Percentiles rank a stretch among this genome's conserved stretches.
Evolutionary conservation across 1,284 basidiomycete genomes (phyloP).

Genomic region (Ustilago xerochloae): DNA sequence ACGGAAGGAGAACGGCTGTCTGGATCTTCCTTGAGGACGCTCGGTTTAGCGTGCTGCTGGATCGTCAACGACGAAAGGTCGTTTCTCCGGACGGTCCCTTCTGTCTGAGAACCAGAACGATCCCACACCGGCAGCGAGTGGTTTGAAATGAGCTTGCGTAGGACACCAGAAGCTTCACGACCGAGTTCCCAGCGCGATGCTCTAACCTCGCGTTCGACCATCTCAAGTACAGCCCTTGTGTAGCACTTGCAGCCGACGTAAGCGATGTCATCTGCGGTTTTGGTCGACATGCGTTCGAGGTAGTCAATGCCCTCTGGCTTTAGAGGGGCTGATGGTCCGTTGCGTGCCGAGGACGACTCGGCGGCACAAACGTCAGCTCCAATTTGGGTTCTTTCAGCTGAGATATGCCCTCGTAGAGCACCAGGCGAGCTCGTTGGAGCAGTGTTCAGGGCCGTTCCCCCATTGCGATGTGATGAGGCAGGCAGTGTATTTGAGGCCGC

Average conservation of each 20-base stretch:
- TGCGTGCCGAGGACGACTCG: not conserved
- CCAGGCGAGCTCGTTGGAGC: conserved; percentile 22
- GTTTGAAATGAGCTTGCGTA: conserved; percentile 54
- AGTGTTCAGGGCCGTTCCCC: not conserved
- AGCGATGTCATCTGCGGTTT: conserved; percentile 41
- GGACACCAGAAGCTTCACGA: conserved; percentile 51
- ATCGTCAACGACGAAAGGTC: conserved; percentile 11
- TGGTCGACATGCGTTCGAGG: conserved; percentile 48
- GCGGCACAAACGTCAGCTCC: conserved; percentile 4
- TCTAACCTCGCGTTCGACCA: conserved; percentile 51
- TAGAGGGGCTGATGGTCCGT: not conserved
- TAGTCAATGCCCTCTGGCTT: conserved; percentile 47
- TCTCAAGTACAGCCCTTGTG: conserved; percentile 45
- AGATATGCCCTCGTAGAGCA: conserved; percentile 24
- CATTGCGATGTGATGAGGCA: conserved; percentile 19
- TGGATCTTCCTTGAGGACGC: conserved; percentile 21
- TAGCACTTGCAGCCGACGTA: conserved; percentile 51
- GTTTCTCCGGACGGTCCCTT: conserved; percentile 8
- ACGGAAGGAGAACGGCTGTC: conserved; percentile 1
- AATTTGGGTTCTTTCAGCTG: conserved; percentile 29
- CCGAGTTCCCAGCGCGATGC: conserved; percentile 57
- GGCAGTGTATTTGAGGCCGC: conserved; percentile 9
- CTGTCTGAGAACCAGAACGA: conserved; percentile 2
- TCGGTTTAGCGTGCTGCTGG: conserved; percentile 21
- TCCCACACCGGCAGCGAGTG: conserved; percentile 36